phyloP scores from a whole-genome alignment of 805 yeast species.

The Candida orba region DNA sequence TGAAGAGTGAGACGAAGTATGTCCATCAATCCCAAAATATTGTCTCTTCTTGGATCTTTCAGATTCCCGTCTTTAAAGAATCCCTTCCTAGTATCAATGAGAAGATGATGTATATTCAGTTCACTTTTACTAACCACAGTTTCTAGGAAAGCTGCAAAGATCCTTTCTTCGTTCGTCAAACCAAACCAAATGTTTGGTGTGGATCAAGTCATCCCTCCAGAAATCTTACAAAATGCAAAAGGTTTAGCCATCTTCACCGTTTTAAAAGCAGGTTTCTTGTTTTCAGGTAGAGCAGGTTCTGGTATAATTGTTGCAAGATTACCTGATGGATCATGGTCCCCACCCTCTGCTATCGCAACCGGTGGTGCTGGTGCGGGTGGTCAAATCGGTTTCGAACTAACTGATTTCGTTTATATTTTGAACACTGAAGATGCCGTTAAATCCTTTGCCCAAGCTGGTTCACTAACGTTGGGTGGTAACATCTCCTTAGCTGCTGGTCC shows the following conservation, averaged over 20 bases:
- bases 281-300: conserved; percentile 96
- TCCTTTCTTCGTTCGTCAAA: conserved; percentile 81
- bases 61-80: background rate
- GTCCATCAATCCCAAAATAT: conserved; percentile 25
- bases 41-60: too few species aligned
- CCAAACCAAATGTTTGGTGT: conserved; percentile 92
- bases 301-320: conserved; percentile 91
- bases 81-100: background rate
- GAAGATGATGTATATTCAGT: background rate
- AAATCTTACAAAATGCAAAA: conserved; percentile 78
- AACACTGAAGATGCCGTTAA: conserved; percentile 85
- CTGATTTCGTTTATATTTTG: conserved; percentile 91
- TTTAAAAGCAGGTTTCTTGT: conserved; percentile 92
- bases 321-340: conserved; percentile 96
- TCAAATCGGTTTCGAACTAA: conserved; percentile 90
- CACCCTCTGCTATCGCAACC: conserved; percentile 90
- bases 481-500: conserved; percentile 97
- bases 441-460: conserved; percentile 89
- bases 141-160: conserved; percentile 84
- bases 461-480: conserved; percentile 92
- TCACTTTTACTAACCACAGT: background rate
- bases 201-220: conserved; percentile 84
- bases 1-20: conserved; percentile 78
- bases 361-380: conserved; percentile 99
- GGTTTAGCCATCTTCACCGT: conserved; percentile 91